A percentile compares a stretch with the other conserved stretches of the same genome.
These are phyloP conservation scores for Phyllosticta ampelicida DNA, from an alignment of 2,329 filamentous ascomycete species.

Conservation along the genomic window DNA sequence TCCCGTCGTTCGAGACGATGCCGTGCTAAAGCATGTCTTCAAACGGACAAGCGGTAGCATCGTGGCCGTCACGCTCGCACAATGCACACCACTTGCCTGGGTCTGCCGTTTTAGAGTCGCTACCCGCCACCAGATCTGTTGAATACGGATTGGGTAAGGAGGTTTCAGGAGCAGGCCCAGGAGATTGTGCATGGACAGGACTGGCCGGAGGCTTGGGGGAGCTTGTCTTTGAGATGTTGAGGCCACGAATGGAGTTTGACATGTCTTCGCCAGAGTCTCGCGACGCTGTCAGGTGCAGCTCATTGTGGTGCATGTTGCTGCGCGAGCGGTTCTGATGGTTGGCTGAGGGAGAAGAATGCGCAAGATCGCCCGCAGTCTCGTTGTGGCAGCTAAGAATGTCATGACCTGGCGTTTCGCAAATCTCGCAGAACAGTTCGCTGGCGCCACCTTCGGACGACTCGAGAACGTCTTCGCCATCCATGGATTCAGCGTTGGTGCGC, in stretches of 20 bases:
- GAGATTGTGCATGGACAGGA: constrained; percentile 4
- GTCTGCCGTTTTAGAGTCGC: constrained; percentile 40
- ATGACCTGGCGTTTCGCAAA: constrained; percentile 84
- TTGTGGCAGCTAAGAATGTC: constrained; percentile 87
- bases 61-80: constrained; percentile 91
- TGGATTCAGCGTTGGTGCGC: constrained; percentile 1
- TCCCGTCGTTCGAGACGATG: neutral
- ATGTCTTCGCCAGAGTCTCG: constrained; percentile 11
- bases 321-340: constrained; percentile 18
- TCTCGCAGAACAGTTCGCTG: constrained; percentile 78
- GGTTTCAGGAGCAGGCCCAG: constrained; percentile 7
- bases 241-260: constrained; percentile 20
- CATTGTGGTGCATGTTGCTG: constrained; percentile 20
- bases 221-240: constrained; percentile 23
- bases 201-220: constrained; percentile 13
- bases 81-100: constrained; percentile 91
- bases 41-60: constrained; percentile 89
- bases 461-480: constrained; percentile 30
- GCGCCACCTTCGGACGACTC: constrained; percentile 55
- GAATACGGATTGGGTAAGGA: constrained; percentile 27
- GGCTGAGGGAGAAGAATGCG: constrained; percentile 2
- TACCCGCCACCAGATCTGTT: constrained; percentile 23
- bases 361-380: constrained; percentile 39
- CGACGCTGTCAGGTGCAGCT: constrained; percentile 5
- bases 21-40: constrained; percentile 55